phyloP scores from a whole-genome alignment of 108 stramenopile genomes.

The Thalassiosira profunda region DNA sequence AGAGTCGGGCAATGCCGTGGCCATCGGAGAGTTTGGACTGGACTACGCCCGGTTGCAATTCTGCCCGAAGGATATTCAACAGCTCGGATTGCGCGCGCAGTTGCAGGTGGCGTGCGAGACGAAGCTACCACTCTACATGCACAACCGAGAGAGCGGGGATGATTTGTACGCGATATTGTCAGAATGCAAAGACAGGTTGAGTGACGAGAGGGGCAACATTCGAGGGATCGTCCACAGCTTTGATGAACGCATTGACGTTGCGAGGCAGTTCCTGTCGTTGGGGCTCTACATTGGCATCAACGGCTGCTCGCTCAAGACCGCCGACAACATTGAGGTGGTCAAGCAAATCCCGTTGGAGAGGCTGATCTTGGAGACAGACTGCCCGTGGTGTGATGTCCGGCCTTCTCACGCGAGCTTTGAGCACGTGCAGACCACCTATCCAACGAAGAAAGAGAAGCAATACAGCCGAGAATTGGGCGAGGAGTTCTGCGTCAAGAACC shows the following conservation, averaged over 20 bases:
- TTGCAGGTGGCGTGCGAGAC: constrained; percentile 63
- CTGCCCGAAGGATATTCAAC: constrained; percentile 83
- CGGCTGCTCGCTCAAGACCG: constrained; percentile 95
- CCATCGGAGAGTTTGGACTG: constrained; percentile 95
- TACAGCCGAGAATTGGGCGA: constrained; percentile 45
- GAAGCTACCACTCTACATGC: constrained; percentile 92
- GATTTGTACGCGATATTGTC: constrained; percentile 79
- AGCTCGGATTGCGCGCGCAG: constrained; percentile 83
- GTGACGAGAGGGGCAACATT: constrained; percentile 6
- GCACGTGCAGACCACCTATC: constrained; percentile 70
- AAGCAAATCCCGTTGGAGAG: constrained; percentile 76
- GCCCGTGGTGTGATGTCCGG: constrained; percentile 94
- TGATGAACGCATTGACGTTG: constrained; percentile 89
- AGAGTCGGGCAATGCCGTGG: constrained; percentile 71
- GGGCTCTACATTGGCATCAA: constrained; percentile 96
- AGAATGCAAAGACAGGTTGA: constrained; percentile 52
- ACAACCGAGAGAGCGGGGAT: constrained; percentile 89
- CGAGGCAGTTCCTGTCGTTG: constrained; percentile 72
- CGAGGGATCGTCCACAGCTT: constrained; percentile 91
- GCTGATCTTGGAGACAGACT: constrained; percentile 95
- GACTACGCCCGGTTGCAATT: constrained; percentile 97
- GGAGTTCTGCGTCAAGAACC: constrained; percentile 82
- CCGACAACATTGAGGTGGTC: constrained; percentile 86
- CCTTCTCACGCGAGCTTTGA: constrained; percentile 79
- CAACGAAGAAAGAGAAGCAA: constrained; percentile 82